Evolutionary conservation across 495 filamentous ascomycete genomes (phyloP), one percentile per base, ranked within the genome.

Genomic region (Aspergillus kassunensis): DNA sequence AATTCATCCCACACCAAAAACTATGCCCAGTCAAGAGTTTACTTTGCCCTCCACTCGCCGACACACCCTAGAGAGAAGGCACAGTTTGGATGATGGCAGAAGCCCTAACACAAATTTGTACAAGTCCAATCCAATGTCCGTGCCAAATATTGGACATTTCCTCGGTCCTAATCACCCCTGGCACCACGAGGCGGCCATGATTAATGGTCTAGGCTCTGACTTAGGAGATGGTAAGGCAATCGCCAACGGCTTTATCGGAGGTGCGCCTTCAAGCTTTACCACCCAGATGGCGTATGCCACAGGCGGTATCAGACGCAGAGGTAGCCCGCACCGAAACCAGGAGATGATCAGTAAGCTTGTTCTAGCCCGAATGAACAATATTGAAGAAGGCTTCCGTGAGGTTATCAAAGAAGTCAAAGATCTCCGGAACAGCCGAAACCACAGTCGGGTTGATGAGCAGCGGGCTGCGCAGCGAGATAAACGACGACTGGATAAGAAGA

Each of bases 331-430:
- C 24, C 72, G 75, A 19, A 80, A 80, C 9, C 82, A 88, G 56
- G 82, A 85, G 55, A 79, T 83, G 64, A 85, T 95, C 68, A 84
- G 83, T 55, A 81, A 87, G 42, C 70, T 95, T n/a, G 86, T 96
- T 66, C 73, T 96, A n/a, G 88, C 89, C 6, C 77, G 89, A 45
- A 96, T 97, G 86, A 91, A 90, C 56, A 87, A 86, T 25, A 80
- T 97, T 7, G 91, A 97, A 65, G 89, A 91, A 64, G 78, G 78
- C 11, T 87, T 97, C 61, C 80, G 84, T 1, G 89, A 95, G 49
- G 82, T 96, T 20, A 78, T 93, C 48, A 87, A 83, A 49, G 91
- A 96, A 69, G 85, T 95, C 55, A 86, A 87, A 59, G 85, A 84
- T 39, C 62, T 76, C n/a, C 66, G 68, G 1, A 65, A 65, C 1